Percentiles rank a stretch among this genome's conserved stretches.
Conservation (phyloP, 1,139 yeast genomes). For the Pneumocystis carinii region DNA sequence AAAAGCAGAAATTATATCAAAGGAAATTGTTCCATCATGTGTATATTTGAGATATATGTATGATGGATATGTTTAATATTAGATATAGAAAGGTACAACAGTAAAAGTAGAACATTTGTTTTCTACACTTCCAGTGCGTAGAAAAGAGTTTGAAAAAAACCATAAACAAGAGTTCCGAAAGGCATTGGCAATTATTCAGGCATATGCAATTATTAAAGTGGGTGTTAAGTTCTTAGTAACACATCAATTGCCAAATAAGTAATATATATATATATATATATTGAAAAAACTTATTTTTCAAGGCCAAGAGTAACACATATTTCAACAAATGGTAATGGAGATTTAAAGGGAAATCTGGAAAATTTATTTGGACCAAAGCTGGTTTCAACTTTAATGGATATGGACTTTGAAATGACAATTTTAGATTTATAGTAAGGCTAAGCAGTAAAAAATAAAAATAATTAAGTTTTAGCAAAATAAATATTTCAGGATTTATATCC, state of each 20-base stretch:
- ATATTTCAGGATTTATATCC: conserved; percentile 50
- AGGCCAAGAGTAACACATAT: conserved; percentile 8
- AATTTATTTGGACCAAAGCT: conserved; percentile 59
- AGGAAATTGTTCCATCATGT: conserved; percentile 35
- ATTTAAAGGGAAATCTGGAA: conserved; percentile 36
- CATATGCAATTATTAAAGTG: conserved; percentile 49
- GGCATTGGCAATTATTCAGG: conserved; percentile 45
- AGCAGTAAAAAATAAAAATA: conserved; percentile 2
- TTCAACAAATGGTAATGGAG: conserved; percentile 15
- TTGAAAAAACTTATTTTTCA: conserved; percentile 1
- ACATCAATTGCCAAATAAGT: not conserved
- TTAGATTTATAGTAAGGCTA: not conserved
- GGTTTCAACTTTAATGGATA: conserved; percentile 38
- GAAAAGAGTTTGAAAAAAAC: conserved; percentile 55
- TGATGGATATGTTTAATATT: not conserved
- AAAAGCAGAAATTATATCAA: conserved; percentile 35
- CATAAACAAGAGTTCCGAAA: conserved; percentile 57
- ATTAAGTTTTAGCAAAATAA: conserved; percentile 22
- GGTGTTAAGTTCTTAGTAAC: conserved; percentile 30
- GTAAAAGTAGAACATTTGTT: conserved; percentile 41
- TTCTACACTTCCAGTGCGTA: conserved; percentile 49
- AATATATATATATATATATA: not conserved
- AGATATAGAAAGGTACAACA: conserved; percentile 39
- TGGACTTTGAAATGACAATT: conserved; percentile 18
- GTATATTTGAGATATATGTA: not conserved